Percentiles rank a stretch among this genome's conserved stretches.
These are phyloP conservation scores for Starmerella asiatica DNA, from an alignment of 805 yeast genomes.

Conservation along the genomic window DNA sequence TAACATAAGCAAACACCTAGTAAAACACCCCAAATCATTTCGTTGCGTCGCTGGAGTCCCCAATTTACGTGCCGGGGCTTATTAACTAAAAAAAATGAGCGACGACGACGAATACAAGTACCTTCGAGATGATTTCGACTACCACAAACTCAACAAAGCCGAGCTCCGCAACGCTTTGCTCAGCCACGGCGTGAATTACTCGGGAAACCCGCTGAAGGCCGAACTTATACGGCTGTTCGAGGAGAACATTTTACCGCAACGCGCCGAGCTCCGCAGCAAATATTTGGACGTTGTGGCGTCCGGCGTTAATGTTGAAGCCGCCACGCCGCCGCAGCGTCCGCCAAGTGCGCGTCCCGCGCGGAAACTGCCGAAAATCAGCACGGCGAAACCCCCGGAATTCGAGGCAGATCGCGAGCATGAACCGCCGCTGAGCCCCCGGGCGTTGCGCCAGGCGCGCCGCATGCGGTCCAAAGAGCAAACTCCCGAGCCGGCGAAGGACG, in stretches of 20 bases:
- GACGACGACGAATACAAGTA: slow-evolving; percentile 15
- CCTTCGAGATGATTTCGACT: slow-evolving; percentile 44
- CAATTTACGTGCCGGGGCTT: too few species aligned
- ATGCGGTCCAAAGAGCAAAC: slow-evolving; percentile 1
- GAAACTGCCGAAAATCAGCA: background rate
- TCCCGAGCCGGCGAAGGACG: background rate
- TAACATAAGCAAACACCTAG: too few species aligned
- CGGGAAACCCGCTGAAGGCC: slow-evolving; percentile 54
- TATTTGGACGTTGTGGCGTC: slow-evolving; percentile 26
- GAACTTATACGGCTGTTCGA: slow-evolving; percentile 50
- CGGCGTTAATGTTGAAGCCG: slow-evolving; percentile 32
- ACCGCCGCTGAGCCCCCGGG: slow-evolving; percentile 3
- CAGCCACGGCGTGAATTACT: slow-evolving; percentile 47
- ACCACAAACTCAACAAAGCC: slow-evolving; percentile 49
- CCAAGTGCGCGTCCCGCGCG: background rate
- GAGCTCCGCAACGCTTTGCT: slow-evolving; percentile 53
- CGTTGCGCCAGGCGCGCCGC: background rate
- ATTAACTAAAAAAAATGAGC: too few species aligned
- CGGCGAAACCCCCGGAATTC: background rate
- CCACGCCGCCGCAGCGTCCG: slow-evolving; percentile 18
- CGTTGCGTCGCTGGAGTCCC: too few species aligned
- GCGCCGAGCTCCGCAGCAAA: slow-evolving; percentile 31
- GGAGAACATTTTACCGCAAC: slow-evolving; percentile 38
- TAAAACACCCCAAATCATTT: too few species aligned
- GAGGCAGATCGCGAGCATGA: background rate